These are phyloP conservation scores for Citrus sp. DNA, from an alignment of 345 rosid genomes.

Conservation along the genomic window DNA sequence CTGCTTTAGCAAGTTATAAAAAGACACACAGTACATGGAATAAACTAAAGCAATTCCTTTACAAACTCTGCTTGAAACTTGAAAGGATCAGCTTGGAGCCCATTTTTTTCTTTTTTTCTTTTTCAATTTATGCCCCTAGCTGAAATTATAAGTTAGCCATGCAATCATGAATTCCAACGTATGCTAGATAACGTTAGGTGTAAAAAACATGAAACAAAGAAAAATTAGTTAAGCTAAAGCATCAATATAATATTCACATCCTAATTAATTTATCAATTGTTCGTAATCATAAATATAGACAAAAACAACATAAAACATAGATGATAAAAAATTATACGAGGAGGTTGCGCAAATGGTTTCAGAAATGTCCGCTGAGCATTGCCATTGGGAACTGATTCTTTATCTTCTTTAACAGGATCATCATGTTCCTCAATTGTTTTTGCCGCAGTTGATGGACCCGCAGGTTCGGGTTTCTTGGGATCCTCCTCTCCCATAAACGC, in stretches of 20 bases:
- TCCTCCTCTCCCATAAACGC: constrained; percentile 37
- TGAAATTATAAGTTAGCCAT: neutral
- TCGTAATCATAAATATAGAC: neutral
- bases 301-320: neutral
- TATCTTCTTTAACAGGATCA: constrained; percentile 11
- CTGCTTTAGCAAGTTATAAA: too few relatives aligned
- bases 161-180: neutral
- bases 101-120: neutral
- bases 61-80: neutral
- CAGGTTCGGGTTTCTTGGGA: constrained; percentile 17
- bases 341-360: constrained; percentile 17
- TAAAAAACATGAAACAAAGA: neutral
- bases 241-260: neutral
- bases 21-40: too few relatives aligned
- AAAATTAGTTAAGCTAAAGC: neutral
- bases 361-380: neutral
- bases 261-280: neutral
- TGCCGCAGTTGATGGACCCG: constrained; percentile 7
- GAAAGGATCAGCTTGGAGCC: neutral
- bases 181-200: neutral
- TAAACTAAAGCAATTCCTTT: neutral
- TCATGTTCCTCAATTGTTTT: neutral
- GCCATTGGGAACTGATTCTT: neutral
- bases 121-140: neutral
- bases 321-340: constrained; percentile 9